Base-by-base conservation (phyloP, 768 basidiomycete genomes). In the Lactifluus hygrophoroides region DNA sequence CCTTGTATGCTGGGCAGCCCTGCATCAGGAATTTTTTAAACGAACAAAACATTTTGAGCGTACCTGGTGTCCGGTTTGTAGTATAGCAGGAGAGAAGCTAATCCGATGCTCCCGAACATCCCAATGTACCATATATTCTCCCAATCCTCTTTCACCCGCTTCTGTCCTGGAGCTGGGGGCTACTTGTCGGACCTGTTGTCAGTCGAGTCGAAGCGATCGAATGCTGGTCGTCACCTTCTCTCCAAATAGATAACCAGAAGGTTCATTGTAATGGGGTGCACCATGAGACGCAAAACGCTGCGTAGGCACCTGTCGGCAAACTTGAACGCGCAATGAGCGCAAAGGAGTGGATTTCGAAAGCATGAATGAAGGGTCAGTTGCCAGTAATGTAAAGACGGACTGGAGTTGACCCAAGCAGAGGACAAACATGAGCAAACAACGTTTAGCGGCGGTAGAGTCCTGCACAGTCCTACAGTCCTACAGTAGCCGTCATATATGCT, bases 31-130 rank as follows among this genome's bases (percentile, higher is more conserved):
- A 34, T 4, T 62, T 17, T 17, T 56, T 23, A 19, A 2, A n/a
- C 3, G 38, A 37, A 5, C 35, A 44, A 43, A 45, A 51, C 19
- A 38, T 35, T 43, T 32, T 7, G 19, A 42, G 70, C 87, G 60
- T 64, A 93, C 93, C 88, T 92, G 17, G 90, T 93, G 69, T 95
- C 90, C 3, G 93, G 93, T 73, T 94, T 94, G 76, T 93, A 94
- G 72, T 91, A 90, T 25, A 92, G 73, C 69, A 90, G 74, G 32
- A 94, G 80, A 10, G 80, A 71, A 30, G 85, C 88, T 60, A 93
- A 73, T 5, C 76, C 82, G 82, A 96, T 86, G 13, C 83, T 76
- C 34, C 94, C 94, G 67, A 89, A 93, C 89, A 96, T 93, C 32
- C 93, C 94, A 61, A 84, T 70, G 67, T 90, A 90, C 88, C 91